phyloP scores from a whole-genome alignment of 2,329 filamentous ascomycete genomes.

The Chalaropsis thielavioides region DNA sequence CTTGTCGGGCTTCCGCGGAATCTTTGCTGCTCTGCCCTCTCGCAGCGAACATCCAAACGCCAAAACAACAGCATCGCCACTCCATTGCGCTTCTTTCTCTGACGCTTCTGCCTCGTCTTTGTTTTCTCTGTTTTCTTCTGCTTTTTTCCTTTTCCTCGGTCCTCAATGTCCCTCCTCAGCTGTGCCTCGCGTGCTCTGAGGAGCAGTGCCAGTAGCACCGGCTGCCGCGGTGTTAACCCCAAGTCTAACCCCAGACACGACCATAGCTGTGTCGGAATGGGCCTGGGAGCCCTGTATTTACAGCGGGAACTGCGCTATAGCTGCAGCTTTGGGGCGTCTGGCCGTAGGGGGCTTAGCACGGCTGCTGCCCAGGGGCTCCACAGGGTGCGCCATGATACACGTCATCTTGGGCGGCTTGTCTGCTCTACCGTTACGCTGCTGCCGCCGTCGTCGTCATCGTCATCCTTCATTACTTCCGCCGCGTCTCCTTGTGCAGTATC shows the following conservation, averaged over 20 bases:
- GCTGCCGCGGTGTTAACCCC: not conserved
- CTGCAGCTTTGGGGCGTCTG: not conserved
- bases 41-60: not conserved
- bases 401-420: constrained; percentile 2
- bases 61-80: not conserved
- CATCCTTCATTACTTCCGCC: not conserved
- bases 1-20: not conserved
- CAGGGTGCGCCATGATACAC: not conserved
- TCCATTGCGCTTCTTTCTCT: not conserved
- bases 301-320: not conserved
- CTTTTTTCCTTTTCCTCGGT: not conserved
- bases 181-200: constrained; percentile 8
- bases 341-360: not conserved
- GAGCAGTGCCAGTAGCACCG: not conserved
- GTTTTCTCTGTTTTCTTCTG: not conserved
- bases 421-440: not conserved
- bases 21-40: not conserved
- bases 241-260: not conserved
- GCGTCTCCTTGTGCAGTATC: not conserved
- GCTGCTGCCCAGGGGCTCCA: not conserved
- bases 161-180: constrained; percentile 13
- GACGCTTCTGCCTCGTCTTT: not conserved
- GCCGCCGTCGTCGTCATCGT: not conserved
- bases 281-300: not conserved
- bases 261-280: not conserved